Conservation (phyloP, 768 basidiomycete species). For the Ramaria sp. region DNA sequence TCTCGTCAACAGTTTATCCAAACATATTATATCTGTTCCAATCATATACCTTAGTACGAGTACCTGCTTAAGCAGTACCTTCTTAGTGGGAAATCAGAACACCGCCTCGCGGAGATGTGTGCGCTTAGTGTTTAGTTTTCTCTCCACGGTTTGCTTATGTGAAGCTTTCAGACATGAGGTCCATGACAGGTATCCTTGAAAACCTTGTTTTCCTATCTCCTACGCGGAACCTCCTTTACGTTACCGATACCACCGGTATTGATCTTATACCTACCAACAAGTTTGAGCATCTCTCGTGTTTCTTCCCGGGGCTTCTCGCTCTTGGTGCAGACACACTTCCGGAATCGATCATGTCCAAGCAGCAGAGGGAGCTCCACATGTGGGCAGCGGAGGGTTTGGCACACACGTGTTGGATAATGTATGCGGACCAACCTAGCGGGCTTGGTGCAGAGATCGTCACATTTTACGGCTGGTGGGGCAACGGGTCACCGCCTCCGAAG, state of each 20-base stretch:
- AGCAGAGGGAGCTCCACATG: slow-evolving; percentile 52
- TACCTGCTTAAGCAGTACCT: slow-evolving; percentile 18
- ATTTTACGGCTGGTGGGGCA: slow-evolving; percentile 19
- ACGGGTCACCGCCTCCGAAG: no score
- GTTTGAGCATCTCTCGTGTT: slow-evolving; percentile 71
- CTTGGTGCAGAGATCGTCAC: slow-evolving; percentile 52
- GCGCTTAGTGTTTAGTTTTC: not conserved
- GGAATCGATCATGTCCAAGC: slow-evolving; percentile 33
- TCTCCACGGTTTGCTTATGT: not conserved
- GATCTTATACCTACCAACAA: slow-evolving; percentile 30
- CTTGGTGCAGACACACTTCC: slow-evolving; percentile 56
- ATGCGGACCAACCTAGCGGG: slow-evolving; percentile 60
- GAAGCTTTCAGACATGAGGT: slow-evolving; percentile 12
- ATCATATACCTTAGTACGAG: not conserved
- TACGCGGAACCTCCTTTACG: slow-evolving; percentile 53
- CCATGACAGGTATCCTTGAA: slow-evolving; percentile 13
- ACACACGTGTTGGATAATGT: slow-evolving; percentile 58
- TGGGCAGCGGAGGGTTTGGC: slow-evolving; percentile 68
- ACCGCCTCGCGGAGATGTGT: slow-evolving; percentile 15
- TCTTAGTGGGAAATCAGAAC: slow-evolving; percentile 15
- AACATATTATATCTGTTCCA: not conserved
- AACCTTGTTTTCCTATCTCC: slow-evolving; percentile 60
- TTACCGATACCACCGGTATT: slow-evolving; percentile 38
- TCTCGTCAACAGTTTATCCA: not conserved
- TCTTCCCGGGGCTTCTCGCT: slow-evolving; percentile 65